Percentiles rank a stretch among this genome's conserved stretches.
phyloP scores from a whole-genome alignment of 2,329 filamentous ascomycete genomes.

The Xylaria sp. region DNA sequence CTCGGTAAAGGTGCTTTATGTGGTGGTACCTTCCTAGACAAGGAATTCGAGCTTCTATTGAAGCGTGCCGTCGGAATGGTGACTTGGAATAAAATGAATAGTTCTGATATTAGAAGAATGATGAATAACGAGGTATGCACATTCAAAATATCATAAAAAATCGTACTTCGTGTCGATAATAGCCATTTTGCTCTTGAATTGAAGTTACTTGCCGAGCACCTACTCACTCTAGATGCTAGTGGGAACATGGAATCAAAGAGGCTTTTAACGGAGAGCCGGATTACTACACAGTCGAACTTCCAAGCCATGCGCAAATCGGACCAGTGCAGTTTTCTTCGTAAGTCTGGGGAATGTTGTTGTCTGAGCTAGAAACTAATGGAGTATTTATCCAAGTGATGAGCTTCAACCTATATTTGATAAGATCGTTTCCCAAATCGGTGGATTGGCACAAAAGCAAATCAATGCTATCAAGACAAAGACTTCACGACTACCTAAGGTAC shows the following conservation, averaged over 20 bases:
- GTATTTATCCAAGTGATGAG: conserved; percentile 1
- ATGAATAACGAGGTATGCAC: conserved; percentile 32
- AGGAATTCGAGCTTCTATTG: conserved; percentile 26
- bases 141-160: background rate
- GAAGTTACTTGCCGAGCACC: background rate
- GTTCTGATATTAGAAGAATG: conserved; percentile 23
- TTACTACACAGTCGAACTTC: conserved; percentile 24
- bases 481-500: conserved; percentile 10
- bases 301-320: background rate
- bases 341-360: background rate
- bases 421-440: conserved; percentile 14
- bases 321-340: conserved; percentile 24
- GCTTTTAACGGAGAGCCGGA: conserved; percentile 19
- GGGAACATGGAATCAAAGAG: conserved; percentile 34
- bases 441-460: conserved; percentile 29
- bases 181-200: background rate
- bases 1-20: conserved; percentile 24
- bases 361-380: background rate
- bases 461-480: conserved; percentile 16
- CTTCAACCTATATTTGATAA: conserved; percentile 29
- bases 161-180: background rate
- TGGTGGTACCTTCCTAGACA: conserved; percentile 31
- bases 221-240: conserved; percentile 12
- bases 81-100: conserved; percentile 19
- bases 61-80: conserved; percentile 11